A percentile compares a stretch with the other conserved stretches of the same genome.
These are phyloP conservation scores for Lasiodiplodia sp. DNA, from an alignment of 2,329 filamentous ascomycete genomes.

Conservation along the genomic window DNA sequence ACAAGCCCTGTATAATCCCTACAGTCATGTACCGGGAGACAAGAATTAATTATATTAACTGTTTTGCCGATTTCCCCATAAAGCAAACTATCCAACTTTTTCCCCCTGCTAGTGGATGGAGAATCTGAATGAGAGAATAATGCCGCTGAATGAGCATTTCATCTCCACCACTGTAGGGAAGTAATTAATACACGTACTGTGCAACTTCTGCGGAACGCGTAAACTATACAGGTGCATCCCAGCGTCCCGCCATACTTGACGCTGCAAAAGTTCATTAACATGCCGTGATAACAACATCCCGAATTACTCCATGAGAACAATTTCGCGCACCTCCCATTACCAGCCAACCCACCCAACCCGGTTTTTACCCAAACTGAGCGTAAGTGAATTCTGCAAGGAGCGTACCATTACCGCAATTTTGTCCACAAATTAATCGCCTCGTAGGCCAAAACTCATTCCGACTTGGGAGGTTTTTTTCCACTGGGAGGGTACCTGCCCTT, in stretches of 20 bases:
- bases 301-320: not conserved
- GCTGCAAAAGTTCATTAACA: not conserved
- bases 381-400: not conserved
- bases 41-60: too few species aligned
- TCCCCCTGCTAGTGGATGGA: too few species aligned
- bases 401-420: not conserved
- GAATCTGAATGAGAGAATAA: too few species aligned
- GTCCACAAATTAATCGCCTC: not conserved
- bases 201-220: too few species aligned
- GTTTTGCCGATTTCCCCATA: too few species aligned
- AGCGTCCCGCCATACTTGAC: not conserved
- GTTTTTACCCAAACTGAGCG: not conserved
- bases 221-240: not conserved
- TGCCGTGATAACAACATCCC: not conserved
- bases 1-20: too few species aligned
- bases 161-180: not conserved
- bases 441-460: slow-evolving; percentile 16
- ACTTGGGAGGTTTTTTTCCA: slow-evolving; percentile 31
- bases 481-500: slow-evolving; percentile 53
- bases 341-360: not conserved
- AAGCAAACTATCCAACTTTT: too few species aligned
- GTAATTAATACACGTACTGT: too few species aligned
- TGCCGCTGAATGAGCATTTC: too few species aligned
- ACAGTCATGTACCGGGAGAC: too few species aligned
- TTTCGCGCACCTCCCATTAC: not conserved